Base-by-base conservation (phyloP, 257 asterid species). In the Solanum bulbocastanum region DNA sequence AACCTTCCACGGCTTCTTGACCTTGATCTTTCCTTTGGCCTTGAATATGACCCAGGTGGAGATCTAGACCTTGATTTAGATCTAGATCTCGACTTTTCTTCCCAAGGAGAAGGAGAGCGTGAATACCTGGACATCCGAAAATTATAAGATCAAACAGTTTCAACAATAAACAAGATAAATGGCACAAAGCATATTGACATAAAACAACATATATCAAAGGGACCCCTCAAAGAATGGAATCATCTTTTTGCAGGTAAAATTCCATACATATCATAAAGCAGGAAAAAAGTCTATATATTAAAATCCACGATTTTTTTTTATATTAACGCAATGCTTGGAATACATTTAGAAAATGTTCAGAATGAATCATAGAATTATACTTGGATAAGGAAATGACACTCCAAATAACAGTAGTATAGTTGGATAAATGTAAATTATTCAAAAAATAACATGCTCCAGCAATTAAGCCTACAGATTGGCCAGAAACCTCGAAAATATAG, bases 21-120 rank as follows among this genome's bases (percentile, higher is more conserved):
- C 73, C 73, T 71, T 86, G 87, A 85, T 74, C 87, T 40, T 81
- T 62, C 85, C 68, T 35, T 81, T 16, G 68, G 68, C 68, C 68
- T 81, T 10, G 85, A 92, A 81, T 93, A 92, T 25, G 98, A 92
- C 88, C 94, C 89, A 12, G 96, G 92, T 79, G 91, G 90, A 40
- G 42, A 60, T 46, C 85, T 78, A 25, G 83, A 76, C 35, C 52
- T 76, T 7, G 83, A 76, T 76, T 52, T 79, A 30, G 98, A 93
- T 88, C 98, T 49, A 71, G 88, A 86, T 60, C 84, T 75, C 25
- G 88, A 86, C 39, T 33, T 86, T 7, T 86, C 88, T 72, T 72
- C 84, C 56, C 56, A 71, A n/a, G 88, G 84, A 46, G 88, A 86
- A 72, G 84, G 88, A 86, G 88, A 86, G 81, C 56, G 88, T 8